These are phyloP conservation scores for Apiospora saccharicola DNA, from an alignment of 2,329 filamentous ascomycete species.

Conservation along the genomic window DNA sequence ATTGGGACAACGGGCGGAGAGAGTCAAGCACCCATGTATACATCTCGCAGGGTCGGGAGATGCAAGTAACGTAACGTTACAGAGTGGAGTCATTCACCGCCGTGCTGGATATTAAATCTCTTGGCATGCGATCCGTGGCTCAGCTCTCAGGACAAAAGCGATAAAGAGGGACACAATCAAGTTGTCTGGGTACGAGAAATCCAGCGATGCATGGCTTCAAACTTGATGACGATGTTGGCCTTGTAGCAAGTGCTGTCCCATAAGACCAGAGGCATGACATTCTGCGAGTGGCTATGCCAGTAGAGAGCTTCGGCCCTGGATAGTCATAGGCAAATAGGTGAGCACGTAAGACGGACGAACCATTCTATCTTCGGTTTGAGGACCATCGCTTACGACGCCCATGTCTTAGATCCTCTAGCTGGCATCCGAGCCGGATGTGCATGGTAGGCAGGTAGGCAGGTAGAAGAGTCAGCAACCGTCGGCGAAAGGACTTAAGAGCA, in stretches of 20 bases:
- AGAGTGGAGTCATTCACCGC: background rate
- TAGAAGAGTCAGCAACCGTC: background rate
- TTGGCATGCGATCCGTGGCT: constrained; percentile 8
- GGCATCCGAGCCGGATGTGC: background rate
- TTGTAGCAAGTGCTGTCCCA: background rate
- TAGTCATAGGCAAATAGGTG: background rate
- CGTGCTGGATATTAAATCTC: constrained; percentile 3
- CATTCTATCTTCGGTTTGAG: constrained; percentile 1
- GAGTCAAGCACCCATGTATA: background rate
- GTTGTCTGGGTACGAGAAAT: background rate
- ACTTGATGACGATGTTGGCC: background rate
- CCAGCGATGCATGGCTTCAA: background rate
- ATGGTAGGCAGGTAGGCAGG: too few relatives aligned
- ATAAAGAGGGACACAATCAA: background rate
- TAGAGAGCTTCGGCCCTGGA: background rate
- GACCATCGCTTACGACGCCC: background rate
- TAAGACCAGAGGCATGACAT: background rate
- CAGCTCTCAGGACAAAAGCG: background rate
- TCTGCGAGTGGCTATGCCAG: background rate
- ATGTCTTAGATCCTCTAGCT: background rate
- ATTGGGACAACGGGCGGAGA: background rate
- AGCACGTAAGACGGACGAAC: background rate
- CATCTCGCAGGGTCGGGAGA: background rate
- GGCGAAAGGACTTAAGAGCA: background rate
- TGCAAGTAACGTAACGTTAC: constrained; percentile 14